A percentile compares a stretch with the other conserved stretches of the same genome.
These are phyloP conservation scores for Chaetomium cochliodes DNA, from an alignment of 495 filamentous ascomycete genomes.

Conservation along the genomic window DNA sequence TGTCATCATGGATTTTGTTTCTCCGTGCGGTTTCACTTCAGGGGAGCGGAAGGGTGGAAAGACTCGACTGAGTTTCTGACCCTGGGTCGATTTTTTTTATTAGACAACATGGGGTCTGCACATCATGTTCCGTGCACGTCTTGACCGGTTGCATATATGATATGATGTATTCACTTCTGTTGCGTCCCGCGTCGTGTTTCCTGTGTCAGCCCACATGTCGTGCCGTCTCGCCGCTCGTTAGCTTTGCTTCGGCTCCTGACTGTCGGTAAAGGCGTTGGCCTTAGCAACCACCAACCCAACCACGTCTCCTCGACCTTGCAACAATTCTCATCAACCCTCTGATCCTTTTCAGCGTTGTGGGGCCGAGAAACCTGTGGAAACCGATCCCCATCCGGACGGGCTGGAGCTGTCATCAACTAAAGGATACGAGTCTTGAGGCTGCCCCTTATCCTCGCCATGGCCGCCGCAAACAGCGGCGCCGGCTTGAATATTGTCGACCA, in stretches of 20 bases:
- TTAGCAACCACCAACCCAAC: not conserved
- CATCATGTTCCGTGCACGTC: not conserved
- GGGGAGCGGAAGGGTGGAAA: too few species aligned
- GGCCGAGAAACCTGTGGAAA: not conserved
- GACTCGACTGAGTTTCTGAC: not conserved
- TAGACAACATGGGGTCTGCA: not conserved
- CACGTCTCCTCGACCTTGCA: too few species aligned
- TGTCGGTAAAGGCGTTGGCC: not conserved
- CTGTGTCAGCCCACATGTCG: not conserved
- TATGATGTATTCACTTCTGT: too few species aligned
- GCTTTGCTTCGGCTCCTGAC: not conserved
- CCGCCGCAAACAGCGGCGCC: not conserved
- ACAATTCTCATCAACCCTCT: too few species aligned
- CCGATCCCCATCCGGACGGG: not conserved
- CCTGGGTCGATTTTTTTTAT: not conserved
- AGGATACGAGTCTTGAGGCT: not conserved
- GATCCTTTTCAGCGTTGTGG: too few species aligned
- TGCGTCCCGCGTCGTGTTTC: too few species aligned
- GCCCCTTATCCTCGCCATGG: not conserved
- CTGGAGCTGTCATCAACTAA: not conserved
- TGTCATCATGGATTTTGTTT: too few species aligned
- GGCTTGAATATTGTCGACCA: not conserved
- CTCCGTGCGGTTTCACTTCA: too few species aligned
- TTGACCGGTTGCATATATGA: too few species aligned
- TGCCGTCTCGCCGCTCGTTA: not conserved